These are phyloP conservation scores for Penicillium sp. DNA, from an alignment of 2,329 filamentous ascomycete species.

Conservation along the genomic window DNA sequence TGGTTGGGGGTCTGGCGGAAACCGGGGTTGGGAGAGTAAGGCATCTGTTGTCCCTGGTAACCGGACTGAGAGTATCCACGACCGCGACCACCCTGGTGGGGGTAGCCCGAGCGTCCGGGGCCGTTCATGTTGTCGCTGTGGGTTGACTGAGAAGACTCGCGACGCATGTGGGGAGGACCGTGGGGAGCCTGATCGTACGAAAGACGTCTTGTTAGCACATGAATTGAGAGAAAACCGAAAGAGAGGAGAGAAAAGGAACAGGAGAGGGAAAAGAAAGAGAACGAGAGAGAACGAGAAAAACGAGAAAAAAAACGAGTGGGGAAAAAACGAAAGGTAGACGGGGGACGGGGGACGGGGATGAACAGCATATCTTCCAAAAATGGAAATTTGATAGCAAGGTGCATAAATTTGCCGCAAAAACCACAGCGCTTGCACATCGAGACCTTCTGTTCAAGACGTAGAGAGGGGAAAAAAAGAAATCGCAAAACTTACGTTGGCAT, in stretches of 20 bases:
- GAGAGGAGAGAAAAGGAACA: slow-evolving; percentile 15
- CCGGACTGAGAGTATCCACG: slow-evolving; percentile 57
- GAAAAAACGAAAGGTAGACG: too few relatives aligned
- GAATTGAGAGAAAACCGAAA: slow-evolving; percentile 10
- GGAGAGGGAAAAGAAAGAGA: too few relatives aligned
- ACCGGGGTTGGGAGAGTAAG: slow-evolving; percentile 55
- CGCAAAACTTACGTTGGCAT: slow-evolving; percentile 66
- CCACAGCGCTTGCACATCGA: background rate
- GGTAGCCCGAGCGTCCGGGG: slow-evolving; percentile 57
- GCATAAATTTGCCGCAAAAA: background rate
- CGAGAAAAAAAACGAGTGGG: too few relatives aligned
- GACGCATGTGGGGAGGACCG: slow-evolving; percentile 74
- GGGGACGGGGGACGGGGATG: too few relatives aligned
- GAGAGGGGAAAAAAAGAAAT: background rate
- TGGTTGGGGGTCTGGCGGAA: slow-evolving; percentile 56
- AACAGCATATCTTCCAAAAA: background rate
- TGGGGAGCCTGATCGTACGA: slow-evolving; percentile 59
- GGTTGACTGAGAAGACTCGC: slow-evolving; percentile 81
- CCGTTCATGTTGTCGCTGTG: slow-evolving; percentile 66
- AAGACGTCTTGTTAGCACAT: slow-evolving; percentile 61
- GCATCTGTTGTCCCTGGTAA: slow-evolving; percentile 53
- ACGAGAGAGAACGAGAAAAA: too few relatives aligned
- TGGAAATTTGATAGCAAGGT: background rate
- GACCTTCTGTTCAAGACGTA: background rate
- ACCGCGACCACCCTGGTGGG: slow-evolving; percentile 55